Evolutionary conservation across 345 rosid genomes (phyloP), one percentile per base, ranked within the genome.

Genomic region (Punica granatum): DNA sequence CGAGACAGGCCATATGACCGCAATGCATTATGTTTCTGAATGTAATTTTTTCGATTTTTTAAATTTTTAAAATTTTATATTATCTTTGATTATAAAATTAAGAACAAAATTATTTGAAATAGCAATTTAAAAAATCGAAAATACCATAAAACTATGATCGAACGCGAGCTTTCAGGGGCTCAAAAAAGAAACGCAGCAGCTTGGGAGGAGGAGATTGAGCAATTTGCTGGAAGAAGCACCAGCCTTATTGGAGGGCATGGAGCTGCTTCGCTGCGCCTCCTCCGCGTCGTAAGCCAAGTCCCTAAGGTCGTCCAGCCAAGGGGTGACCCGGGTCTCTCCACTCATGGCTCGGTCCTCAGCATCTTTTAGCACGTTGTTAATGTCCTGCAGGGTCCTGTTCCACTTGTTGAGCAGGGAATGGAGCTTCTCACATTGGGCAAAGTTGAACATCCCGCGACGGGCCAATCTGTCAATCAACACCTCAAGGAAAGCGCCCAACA

Each of bases 211-310:
- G 21, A 4, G 54, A 1, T 25, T 15, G 14, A 41, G 23, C 72
- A 60, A 67, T 25, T 53, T 71, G n/a, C 12, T 16, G n/a, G n/a
- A n/a, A n/a, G n/a, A n/a, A n/a, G n/a, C n/a, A n/a, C n/a, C n/a
- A n/a, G n/a, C n/a, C n/a, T n/a, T n/a, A 14, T 53, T 7, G 9
- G 34, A 8, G 1, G 30, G 3, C 1, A 32, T 6, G 3, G n/a
- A n/a, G n/a, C n/a, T n/a, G n/a, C n/a, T n/a, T n/a, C 64, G 61
- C 2, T 28, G 65, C 59, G 13, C 19, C 5, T 31, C 61, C 53
- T 70, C 66, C 0, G 60, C 15, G 21, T 77, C 75, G 5, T 74
- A 70, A 21, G 81, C 77, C 67, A 74, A 35, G 49, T 69, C 43
- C 42, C 36, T 28, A 11, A 72, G 66, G 8, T 74, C 76, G 3